A percentile compares a stretch with the other conserved stretches of the same genome.
phyloP scores from a whole-genome alignment of 257 asterid species.

The Phtheirospermum japonicum region DNA sequence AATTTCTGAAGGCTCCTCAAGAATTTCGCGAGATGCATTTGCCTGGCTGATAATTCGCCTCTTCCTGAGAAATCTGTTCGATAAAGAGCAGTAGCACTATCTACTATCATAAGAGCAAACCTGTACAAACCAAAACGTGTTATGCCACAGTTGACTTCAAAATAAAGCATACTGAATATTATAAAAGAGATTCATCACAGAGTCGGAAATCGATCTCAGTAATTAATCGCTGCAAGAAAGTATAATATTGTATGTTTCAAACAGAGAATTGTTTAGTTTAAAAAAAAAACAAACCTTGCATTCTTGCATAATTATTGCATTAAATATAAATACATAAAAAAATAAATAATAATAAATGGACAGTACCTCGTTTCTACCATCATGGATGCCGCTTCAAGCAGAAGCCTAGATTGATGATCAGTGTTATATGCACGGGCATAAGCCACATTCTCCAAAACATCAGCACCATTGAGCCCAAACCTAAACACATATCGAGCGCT shows the following conservation, averaged over 20 bases:
- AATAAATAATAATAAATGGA: background rate
- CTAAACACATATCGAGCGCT: constrained; percentile 33
- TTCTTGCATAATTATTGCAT: too few relatives aligned
- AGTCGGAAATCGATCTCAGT: too few relatives aligned
- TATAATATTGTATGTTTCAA: background rate
- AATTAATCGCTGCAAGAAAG: background rate
- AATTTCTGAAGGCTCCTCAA: constrained; percentile 94
- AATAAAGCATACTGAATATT: background rate
- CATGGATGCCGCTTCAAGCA: constrained; percentile 98
- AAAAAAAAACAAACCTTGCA: background rate
- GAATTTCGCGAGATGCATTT: constrained; percentile 98
- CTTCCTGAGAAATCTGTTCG: constrained; percentile 96
- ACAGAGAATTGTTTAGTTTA: background rate
- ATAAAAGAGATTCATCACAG: background rate
- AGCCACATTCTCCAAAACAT: constrained; percentile 96
- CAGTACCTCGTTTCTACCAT: constrained; percentile 88
- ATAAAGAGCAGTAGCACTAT: constrained; percentile 95
- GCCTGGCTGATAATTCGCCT: constrained; percentile 93
- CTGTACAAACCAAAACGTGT: constrained; percentile 37
- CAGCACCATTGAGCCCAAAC: constrained; percentile 90
- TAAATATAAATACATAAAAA: background rate
- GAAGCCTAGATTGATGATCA: constrained; percentile 93
- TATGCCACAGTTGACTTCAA: background rate
- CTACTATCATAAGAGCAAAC: constrained; percentile 93
- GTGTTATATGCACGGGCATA: constrained; percentile 98